Evolutionary conservation across 139 green algal genomes (phyloP), one percentile per base, ranked within the genome.

Genomic region (Coelastrella sp.): DNA sequence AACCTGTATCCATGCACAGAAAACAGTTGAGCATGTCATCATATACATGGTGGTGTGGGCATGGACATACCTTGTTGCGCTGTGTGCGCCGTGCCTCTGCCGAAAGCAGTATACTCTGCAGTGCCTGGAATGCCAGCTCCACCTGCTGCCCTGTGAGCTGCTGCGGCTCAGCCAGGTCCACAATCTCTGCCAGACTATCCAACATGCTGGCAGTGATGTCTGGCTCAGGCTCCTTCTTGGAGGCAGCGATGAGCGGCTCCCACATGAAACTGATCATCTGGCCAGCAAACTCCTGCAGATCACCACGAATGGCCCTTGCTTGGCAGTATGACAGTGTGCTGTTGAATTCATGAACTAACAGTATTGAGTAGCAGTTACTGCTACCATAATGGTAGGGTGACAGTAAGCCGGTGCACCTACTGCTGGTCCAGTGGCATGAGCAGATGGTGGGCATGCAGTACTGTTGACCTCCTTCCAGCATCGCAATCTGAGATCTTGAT

Each of bases 211-310:
- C 72, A 62, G 94, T 82, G 25, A 98, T 88, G 63, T 95, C 93
- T 11, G 87, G 81, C 41, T 98, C 95, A 0, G 92, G 90, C 91
- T 98, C 95, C 88, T 90, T 89, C 34, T 79, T 90, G 32, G 93
- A 72, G 23, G 88, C 88, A 25, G 87, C 89, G 51, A 94, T 77
- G 76, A 91, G 82, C 11, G 90, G 81, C 41, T 82, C 53, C 83
- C 85, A 92, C 38, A 89, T 81, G 60, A 76, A 85, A 21, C 79
- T 51, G 13, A 91, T 25, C 85, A 91, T 63, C 72, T 86, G 85
- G 19, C 15, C 34, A 17, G 64, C 38, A 11, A 85, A 68, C 7
- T 77, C 79, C 63, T 68, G 78, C 45, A 57, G 45, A 53, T 53
- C 11, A 11, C 45, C 8, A 53, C 11, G 45, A 53, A 8, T 21